phyloP scores from a whole-genome alignment of 2,329 filamentous ascomycete genomes.

The Diaporthe citrichinensis region DNA sequence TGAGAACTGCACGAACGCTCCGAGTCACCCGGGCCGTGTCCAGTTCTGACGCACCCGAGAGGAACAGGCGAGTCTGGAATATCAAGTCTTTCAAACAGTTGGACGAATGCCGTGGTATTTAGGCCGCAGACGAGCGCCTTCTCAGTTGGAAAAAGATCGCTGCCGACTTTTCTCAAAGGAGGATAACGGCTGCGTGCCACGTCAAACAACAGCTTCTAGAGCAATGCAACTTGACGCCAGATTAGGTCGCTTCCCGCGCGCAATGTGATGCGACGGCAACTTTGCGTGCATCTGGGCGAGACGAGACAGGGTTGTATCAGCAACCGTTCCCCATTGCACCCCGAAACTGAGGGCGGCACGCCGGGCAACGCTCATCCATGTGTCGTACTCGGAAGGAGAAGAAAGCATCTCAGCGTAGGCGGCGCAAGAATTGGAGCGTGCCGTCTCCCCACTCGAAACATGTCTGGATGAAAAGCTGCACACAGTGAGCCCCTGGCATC shows the following conservation, averaged over 20 bases:
- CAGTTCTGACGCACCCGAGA: neutral
- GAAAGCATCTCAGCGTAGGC: neutral
- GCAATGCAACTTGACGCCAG: conserved; percentile 6
- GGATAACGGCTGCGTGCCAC: conserved; percentile 16
- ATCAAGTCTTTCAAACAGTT: neutral
- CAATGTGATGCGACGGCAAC: neutral
- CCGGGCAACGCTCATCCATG: neutral
- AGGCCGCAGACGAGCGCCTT: neutral
- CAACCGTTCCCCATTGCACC: neutral
- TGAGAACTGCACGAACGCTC: neutral
- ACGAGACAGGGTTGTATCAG: conserved; percentile 9
- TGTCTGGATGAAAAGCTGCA: neutral
- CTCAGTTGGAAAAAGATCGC: neutral
- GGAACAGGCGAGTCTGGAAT: neutral
- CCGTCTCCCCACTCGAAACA: neutral
- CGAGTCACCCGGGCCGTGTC: neutral
- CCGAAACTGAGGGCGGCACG: neutral
- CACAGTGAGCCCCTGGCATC: neutral
- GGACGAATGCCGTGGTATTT: neutral
- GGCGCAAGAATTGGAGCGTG: neutral
- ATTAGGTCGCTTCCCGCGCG: conserved; percentile 13
- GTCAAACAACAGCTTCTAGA: conserved; percentile 22
- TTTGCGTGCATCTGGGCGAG: too few species aligned
- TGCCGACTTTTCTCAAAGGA: conserved; percentile 7
- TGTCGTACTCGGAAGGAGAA: neutral